Evolutionary conservation across 768 basidiomycete genomes (phyloP), one percentile per base, ranked within the genome.

Genomic region (Mycena galopus): DNA sequence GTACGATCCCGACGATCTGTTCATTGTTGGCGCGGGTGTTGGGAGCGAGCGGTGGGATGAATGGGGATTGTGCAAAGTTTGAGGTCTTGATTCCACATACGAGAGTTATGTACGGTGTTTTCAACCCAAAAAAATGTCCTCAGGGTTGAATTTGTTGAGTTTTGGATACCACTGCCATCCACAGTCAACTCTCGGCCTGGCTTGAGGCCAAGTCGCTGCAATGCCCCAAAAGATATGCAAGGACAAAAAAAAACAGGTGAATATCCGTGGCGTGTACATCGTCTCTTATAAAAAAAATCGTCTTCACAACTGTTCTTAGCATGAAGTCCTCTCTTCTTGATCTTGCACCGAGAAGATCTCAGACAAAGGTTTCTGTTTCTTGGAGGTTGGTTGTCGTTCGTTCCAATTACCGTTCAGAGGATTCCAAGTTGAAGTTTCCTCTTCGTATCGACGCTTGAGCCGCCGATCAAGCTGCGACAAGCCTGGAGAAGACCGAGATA

Each of bases 21-120:
- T 89, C 74, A 77, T 89, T 7, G 86, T 89, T 21, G 68, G 77
- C 0, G 77, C 81, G 25, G 89, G 88, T 1, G 86, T 90, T 1
- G 88, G 87, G 0, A 86, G 86, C 4, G 87, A 89, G 23, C 82
- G 86, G 2, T 89, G 88, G 87, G 86, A 87, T 73, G 66, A 56
- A 57, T 62, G 35, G 27, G 67, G 51, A 3, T 17, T 73, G 10
- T 69, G 60, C 35, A 61, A 33, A n/a, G n/a, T 69, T 27, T 69
- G 32, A 67, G 14, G 39, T 47, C 53, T 37, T 37, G 35, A 16
- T n/a, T n/a, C n/a, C n/a, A n/a, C n/a, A n/a, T n/a, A n/a, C n/a
- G n/a, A n/a, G n/a, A n/a, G n/a, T n/a, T n/a, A n/a, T n/a, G n/a
- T n/a, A n/a, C n/a, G n/a, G n/a, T n/a, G n/a, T n/a, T n/a, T n/a